phyloP scores from a whole-genome alignment of 148 eudicot genomes.

The Camellia lanceoleosa region DNA sequence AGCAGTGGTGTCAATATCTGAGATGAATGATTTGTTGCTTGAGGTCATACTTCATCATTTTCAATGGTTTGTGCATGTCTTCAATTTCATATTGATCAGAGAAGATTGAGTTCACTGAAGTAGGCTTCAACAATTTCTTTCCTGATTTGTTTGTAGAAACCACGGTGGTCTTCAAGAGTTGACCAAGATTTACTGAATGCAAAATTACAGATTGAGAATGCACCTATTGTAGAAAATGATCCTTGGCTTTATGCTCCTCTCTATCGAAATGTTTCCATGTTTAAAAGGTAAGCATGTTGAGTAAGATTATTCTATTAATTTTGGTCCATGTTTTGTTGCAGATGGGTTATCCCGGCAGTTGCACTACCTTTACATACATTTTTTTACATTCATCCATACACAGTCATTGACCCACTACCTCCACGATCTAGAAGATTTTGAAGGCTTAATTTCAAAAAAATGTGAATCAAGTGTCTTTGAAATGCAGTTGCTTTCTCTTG shows the following conservation, averaged over 20 bases:
- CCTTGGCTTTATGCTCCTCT: conserved; percentile 31
- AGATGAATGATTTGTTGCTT: conserved; percentile 42
- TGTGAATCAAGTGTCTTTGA: not conserved
- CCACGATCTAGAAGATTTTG: not conserved
- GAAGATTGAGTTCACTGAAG: not conserved
- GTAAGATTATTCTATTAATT: not conserved
- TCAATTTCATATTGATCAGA: not conserved
- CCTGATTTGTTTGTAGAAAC: conserved; percentile 30
- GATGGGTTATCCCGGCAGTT: not conserved
- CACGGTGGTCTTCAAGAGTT: conserved; percentile 36
- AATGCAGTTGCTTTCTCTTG: not conserved
- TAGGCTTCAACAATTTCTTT: not conserved
- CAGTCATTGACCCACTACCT: not conserved
- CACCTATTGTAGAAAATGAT: conserved; percentile 30
- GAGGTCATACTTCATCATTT: conserved; percentile 30
- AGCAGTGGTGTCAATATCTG: conserved; percentile 26
- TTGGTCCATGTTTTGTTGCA: not conserved
- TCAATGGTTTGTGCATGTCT: conserved; percentile 28
- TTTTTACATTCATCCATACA: not conserved
- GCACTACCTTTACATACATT: not conserved
- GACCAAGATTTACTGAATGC: conserved; percentile 36
- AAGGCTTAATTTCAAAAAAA: not conserved
- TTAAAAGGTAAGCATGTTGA: conserved; percentile 36
- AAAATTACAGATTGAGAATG: conserved; percentile 35
- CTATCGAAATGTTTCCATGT: conserved; percentile 43